Base-by-base conservation (phyloP, 768 basidiomycete genomes). In the Lentinus tigrinus region DNA sequence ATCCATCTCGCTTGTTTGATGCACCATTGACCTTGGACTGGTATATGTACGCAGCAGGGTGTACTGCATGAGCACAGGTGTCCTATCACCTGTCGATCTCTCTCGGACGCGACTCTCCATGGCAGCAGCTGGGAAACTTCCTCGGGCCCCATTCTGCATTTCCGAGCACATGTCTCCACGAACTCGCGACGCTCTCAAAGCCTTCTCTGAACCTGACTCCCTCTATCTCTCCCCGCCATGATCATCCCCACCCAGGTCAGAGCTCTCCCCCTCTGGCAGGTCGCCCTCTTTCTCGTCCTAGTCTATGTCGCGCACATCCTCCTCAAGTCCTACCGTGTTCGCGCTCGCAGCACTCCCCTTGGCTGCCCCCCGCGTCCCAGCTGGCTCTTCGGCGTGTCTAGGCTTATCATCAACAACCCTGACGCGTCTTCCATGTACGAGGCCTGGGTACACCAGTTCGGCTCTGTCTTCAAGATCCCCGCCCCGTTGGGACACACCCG, bases 381-480 rank as follows among this genome's bases (percentile, higher is more conserved):
- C 56, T 69, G 74, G 49, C 23, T 82, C 16, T 78, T 79, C 53
- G 83, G 83, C 16, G 52, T 72, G 28, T 66, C 65, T 23, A 66
- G 67, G 16, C 51, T 69, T 27, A 53, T 78, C 9, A 61, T 64
- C 34, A 62, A 69, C 8, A 58, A 69, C 0, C 69, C 70, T 0
- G 72, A 76, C 47, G 28, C 70, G 23, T 70, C 72, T 4, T 23
- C 58, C 0, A 24, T 81, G 8, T 77, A 73, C 58, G 81, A 82
- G 54, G 55, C 69, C 5, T 85, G 83, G 85, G 73, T 73, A 1
- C 65, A 64, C 7, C 65, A 78, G 44, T 82, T 82, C 34, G 85
- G 85, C 7, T 63, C 75, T 1, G 80, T 74, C 0, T 85, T 71
- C 58, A 50, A 68, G 16, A 56, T 82, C n/a, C 75, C 82, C 0